phyloP scores from a whole-genome alignment of 1,284 basidiomycete genomes.

The Chalciporus piperatoides region DNA sequence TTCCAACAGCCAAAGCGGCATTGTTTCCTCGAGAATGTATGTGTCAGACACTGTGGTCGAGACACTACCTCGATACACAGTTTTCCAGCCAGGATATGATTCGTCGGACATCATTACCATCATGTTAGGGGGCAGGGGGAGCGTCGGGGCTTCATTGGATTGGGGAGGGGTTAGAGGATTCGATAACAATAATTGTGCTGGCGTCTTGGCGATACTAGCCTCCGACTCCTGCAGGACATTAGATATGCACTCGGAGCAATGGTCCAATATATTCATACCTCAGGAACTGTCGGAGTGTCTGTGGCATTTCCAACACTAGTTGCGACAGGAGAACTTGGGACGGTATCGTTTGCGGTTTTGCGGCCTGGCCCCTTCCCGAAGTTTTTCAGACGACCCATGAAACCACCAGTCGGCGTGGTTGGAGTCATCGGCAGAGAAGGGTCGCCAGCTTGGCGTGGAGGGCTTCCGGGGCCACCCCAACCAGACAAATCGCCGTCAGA shows the following conservation, averaged over 20 bases:
- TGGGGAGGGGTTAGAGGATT: constrained; percentile 69
- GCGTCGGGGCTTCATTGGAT: constrained; percentile 67
- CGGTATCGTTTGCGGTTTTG: constrained; percentile 27
- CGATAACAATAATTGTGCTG: constrained; percentile 65
- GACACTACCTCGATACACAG: constrained; percentile 73
- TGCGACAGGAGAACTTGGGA: constrained; percentile 28
- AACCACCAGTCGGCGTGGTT: constrained; percentile 51
- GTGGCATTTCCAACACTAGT: constrained; percentile 11
- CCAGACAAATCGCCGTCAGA: constrained; percentile 51
- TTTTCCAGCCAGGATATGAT: constrained; percentile 72
- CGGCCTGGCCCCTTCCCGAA: constrained; percentile 52
- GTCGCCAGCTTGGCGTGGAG: constrained; percentile 28
- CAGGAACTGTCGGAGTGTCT: constrained; percentile 20
- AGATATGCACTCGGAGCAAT: neutral
- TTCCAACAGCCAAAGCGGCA: constrained; percentile 89
- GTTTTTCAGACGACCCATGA: constrained; percentile 78
- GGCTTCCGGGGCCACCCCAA: constrained; percentile 44
- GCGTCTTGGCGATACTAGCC: constrained; percentile 38
- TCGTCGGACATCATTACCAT: constrained; percentile 83
- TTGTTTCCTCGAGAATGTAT: constrained; percentile 66
- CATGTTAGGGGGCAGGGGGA: constrained; percentile 62
- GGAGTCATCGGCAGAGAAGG: constrained; percentile 41
- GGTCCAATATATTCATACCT: constrained; percentile 21
- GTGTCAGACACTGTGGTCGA: constrained; percentile 63
- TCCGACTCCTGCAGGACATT: constrained; percentile 22